Percentiles rank a stretch among this genome's conserved stretches.
Evolutionary conservation across 495 filamentous ascomycete species (phyloP).

Genomic region (Xylaria intraflava): DNA sequence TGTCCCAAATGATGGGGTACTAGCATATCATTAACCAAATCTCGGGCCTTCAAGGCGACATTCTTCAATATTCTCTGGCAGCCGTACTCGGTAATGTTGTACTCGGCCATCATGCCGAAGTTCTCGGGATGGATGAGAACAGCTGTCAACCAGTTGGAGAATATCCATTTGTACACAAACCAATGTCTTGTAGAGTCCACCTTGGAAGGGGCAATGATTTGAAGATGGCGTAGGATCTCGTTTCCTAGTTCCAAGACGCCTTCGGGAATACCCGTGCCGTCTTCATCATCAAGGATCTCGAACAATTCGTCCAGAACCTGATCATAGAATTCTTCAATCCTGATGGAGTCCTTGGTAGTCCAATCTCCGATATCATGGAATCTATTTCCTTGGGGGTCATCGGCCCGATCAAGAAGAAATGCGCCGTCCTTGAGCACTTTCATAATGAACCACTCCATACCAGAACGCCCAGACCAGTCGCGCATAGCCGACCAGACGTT

Average conservation of each 20-base stretch:
- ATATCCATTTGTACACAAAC: conserved; percentile 86
- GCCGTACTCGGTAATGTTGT: conserved; percentile 85
- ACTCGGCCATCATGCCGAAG: conserved; percentile 80
- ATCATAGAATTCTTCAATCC: conserved; percentile 85
- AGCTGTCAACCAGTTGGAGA: conserved; percentile 75
- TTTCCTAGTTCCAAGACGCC: conserved; percentile 74
- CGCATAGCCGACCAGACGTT: conserved; percentile 80
- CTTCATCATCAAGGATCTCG: conserved; percentile 71
- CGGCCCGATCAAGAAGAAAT: conserved; percentile 74
- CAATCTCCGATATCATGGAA: conserved; percentile 56
- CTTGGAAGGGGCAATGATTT: conserved; percentile 48
- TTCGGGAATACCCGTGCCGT: conserved; percentile 75
- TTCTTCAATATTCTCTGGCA: conserved; percentile 82
- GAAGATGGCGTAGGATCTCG: conserved; percentile 72
- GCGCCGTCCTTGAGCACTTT: conserved; percentile 85
- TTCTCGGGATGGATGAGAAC: conserved; percentile 86
- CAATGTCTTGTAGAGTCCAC: conserved; percentile 68
- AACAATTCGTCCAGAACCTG: conserved; percentile 77
- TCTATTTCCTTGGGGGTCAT: conserved; percentile 58
- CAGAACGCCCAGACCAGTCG: conserved; percentile 81
- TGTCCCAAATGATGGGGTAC: conserved; percentile 50
- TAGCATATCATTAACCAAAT: conserved; percentile 60
- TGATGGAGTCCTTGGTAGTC: conserved; percentile 63
- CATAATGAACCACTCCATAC: conserved; percentile 91
- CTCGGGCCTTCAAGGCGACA: conserved; percentile 70